Evolutionary conservation across 2,329 filamentous ascomycete species (phyloP), one percentile per base, ranked within the genome.

Genomic region (Colletotrichum camelliae): DNA sequence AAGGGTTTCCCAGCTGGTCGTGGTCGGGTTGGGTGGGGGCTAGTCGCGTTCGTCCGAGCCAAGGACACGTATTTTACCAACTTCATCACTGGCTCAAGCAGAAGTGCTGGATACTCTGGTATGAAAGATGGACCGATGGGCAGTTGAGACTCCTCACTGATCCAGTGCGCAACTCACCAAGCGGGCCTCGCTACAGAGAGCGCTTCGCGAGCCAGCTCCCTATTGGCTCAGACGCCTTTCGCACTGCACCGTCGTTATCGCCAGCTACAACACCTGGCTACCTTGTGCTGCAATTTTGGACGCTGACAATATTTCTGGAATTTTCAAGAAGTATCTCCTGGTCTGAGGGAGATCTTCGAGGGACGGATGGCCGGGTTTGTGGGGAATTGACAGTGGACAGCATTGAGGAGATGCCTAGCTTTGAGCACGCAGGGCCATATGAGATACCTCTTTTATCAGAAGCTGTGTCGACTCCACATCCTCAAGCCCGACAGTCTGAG

Each of bases 1-100:
- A 31, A 7, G 58, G 16, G 2, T 61, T 61, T 61, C 58, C 58
- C 58, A 61, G 58, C 29, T 61, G 58, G 58, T 61, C 58, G 31
- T 61, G 58, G 58, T 27, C 31, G 2, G 58, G 58, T 1, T 61
- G 58, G 58, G 58, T 29, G 10, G 29, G 58, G 6, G 6, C 18
- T 31, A 61, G 58, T 33, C 58, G 18, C 3, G 31, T 61, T 33
- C 58, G 18, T n/a, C 24, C 58, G 24, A 31, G 58, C 58, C 58
- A 31, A 31, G 29, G 29, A 31, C 58, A 21, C 13, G 12, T 33
- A 18, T 31, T 61, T 0, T 12, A 58, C 27, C 55, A 58, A 58
- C 24, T 29, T 27, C 55, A 58, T 10, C 55, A 58, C n/a, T 29
- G 24, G 55, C 55, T 58, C 0, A 58, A 29, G 8, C 55, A 58